Evolutionary conservation across 257 asterid species (phyloP).

Genomic region (Galeopsis tetrahit): DNA sequence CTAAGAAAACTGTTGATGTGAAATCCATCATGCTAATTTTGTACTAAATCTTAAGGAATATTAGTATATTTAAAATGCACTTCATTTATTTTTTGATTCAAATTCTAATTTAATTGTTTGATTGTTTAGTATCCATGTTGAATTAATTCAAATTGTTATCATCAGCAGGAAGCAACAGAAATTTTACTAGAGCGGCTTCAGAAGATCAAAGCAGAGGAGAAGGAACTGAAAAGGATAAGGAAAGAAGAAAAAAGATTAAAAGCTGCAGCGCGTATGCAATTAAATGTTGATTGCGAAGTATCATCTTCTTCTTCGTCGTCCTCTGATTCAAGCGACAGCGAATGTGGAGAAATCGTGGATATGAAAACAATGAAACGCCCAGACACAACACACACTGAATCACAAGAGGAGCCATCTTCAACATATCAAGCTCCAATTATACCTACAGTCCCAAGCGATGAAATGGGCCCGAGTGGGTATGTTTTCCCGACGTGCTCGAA

Average conservation of each 20-base stretch:
- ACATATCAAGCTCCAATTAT: constrained; percentile 18
- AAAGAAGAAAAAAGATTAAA: constrained; percentile 55
- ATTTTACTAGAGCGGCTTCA: constrained; percentile 55
- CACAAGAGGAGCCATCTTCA: constrained; percentile 31
- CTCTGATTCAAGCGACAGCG: constrained; percentile 77
- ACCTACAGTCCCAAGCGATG: background rate
- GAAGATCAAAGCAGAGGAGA: constrained; percentile 53
- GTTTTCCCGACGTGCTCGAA: constrained; percentile 30
- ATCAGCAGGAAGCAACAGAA: constrained; percentile 64
- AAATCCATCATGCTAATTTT: background rate
- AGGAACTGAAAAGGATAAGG: constrained; percentile 46
- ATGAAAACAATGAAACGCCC: constrained; percentile 40
- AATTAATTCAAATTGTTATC: background rate
- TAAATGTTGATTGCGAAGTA: constrained; percentile 25
- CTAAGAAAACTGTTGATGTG: background rate
- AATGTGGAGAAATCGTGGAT: constrained; percentile 52
- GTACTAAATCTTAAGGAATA: background rate
- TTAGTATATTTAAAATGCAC: background rate
- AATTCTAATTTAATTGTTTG: background rate
- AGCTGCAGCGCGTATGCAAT: constrained; percentile 36
- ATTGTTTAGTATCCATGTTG: background rate
- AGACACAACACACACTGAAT: constrained; percentile 5
- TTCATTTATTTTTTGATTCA: background rate
- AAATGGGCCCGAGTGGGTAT: background rate
- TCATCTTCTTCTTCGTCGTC: constrained; percentile 60